Conservation (phyloP, 2,329 filamentous ascomycete genomes). For the Cadophora gregata region DNA sequence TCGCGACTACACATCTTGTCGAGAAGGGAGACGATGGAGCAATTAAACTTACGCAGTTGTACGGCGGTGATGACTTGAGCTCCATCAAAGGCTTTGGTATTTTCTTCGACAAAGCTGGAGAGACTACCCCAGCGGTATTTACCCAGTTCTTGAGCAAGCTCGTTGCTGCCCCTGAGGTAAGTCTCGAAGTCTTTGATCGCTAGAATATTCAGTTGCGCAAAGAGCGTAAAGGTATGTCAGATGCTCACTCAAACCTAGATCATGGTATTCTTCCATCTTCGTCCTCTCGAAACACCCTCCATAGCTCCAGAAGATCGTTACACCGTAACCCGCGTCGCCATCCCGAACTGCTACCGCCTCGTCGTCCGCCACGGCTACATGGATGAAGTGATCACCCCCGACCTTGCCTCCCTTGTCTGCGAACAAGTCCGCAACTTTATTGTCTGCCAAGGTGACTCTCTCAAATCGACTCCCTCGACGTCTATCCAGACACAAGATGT, state of each 20-base stretch:
- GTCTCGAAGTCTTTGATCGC: conserved; percentile 33
- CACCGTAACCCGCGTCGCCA: conserved; percentile 45
- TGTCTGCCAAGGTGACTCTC: conserved; percentile 38
- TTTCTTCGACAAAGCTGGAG: conserved; percentile 79
- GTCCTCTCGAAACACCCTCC: conserved; percentile 64
- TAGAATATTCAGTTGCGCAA: neutral
- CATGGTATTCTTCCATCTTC: conserved; percentile 73
- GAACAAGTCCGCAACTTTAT: conserved; percentile 60
- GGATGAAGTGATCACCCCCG: conserved; percentile 71
- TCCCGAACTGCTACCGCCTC: conserved; percentile 71
- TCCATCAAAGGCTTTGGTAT: conserved; percentile 67
- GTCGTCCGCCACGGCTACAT: conserved; percentile 75
- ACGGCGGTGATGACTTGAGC: conserved; percentile 49
- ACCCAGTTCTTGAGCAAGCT: conserved; percentile 77
- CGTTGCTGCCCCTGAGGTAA: conserved; percentile 67
- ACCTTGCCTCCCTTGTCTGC: conserved; percentile 65
- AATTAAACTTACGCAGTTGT: conserved; percentile 48
- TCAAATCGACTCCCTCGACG: conserved; percentile 16
- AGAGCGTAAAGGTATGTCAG: neutral
- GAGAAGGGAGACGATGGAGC: conserved; percentile 44
- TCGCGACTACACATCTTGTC: conserved; percentile 55
- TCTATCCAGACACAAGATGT: conserved; percentile 18
- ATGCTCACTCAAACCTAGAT: conserved; percentile 8
- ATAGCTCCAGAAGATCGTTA: conserved; percentile 56
- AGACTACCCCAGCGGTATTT: conserved; percentile 69